Percentiles rank a stretch among this genome's conserved stretches.
Evolutionary conservation across 2,329 filamentous ascomycete species (phyloP).

Genomic region (Metarhizium rileyi): DNA sequence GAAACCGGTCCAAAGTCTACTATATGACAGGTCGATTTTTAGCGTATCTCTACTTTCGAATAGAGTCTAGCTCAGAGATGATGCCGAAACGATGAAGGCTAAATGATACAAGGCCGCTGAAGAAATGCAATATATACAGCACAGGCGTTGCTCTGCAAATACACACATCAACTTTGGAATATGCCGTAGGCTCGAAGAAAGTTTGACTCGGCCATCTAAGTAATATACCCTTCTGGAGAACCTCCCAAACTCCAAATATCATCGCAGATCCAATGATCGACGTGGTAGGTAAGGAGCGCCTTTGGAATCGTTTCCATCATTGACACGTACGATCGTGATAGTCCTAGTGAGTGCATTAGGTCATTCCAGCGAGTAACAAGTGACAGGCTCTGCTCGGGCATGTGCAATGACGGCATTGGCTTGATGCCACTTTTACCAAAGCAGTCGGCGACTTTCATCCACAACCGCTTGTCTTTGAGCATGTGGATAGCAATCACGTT

Average conservation of each 20-base stretch:
- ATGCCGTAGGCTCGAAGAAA: background rate
- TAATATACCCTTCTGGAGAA: background rate
- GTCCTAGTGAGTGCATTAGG: constrained; percentile 13
- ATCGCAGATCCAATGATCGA: constrained; percentile 16
- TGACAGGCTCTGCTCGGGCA: constrained; percentile 5
- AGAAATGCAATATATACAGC: too few relatives aligned
- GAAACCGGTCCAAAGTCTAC: too few relatives aligned
- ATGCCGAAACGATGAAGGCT: too few relatives aligned
- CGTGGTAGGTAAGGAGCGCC: constrained; percentile 11
- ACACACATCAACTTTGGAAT: too few relatives aligned
- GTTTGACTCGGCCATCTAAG: background rate
- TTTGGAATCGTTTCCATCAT: constrained; percentile 16
- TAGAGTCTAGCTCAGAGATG: too few relatives aligned
- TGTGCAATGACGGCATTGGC: constrained; percentile 6
- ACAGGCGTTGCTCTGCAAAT: too few relatives aligned
- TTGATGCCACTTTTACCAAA: constrained; percentile 20
- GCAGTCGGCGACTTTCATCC: constrained; percentile 19
- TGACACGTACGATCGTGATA: constrained; percentile 10
- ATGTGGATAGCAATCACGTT: constrained; percentile 18
- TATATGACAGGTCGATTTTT: too few relatives aligned
- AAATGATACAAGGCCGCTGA: too few relatives aligned
- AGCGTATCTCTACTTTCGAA: too few relatives aligned
- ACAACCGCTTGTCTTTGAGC: constrained; percentile 17
- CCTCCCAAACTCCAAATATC: constrained; percentile 17
- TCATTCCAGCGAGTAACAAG: constrained; percentile 14